Evolutionary conservation across 2,329 filamentous ascomycete species (phyloP).

Genomic region (Penicillium sp.): DNA sequence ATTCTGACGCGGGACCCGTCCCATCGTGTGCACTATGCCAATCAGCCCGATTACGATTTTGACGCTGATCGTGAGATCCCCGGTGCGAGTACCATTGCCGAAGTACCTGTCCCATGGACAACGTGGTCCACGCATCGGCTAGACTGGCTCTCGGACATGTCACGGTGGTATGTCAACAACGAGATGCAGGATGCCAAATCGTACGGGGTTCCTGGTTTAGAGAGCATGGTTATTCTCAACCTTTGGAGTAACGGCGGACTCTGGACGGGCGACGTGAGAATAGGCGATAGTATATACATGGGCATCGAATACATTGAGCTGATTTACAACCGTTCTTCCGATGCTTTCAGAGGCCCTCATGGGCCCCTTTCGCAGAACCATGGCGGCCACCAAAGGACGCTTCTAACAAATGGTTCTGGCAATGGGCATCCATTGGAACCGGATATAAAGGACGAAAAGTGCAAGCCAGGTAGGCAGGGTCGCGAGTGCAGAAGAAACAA

Average conservation of each 20-base stretch:
- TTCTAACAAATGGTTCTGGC: neutral
- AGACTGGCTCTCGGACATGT: conserved; percentile 38
- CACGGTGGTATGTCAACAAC: conserved; percentile 40
- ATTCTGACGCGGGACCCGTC: conserved; percentile 50
- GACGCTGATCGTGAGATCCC: conserved; percentile 33
- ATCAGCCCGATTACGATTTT: conserved; percentile 44
- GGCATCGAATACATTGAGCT: conserved; percentile 45
- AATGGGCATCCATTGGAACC: neutral
- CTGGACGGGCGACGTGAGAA: conserved; percentile 42
- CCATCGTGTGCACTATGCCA: conserved; percentile 43
- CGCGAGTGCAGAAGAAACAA: conserved; percentile 4
- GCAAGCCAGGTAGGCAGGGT: conserved; percentile 3
- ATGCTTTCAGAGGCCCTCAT: neutral
- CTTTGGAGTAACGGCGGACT: conserved; percentile 44
- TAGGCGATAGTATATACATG: conserved; percentile 38
- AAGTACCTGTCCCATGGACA: conserved; percentile 39
- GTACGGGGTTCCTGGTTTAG: conserved; percentile 36
- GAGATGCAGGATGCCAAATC: conserved; percentile 30
- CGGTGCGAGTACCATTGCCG: conserved; percentile 29
- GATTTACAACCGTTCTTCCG: conserved; percentile 37
- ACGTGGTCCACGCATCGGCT: conserved; percentile 41
- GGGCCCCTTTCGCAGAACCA: conserved; percentile 12
- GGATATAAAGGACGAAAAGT: neutral
- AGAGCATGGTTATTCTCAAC: conserved; percentile 41
- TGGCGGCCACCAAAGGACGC: conserved; percentile 11